Evolutionary conservation across 2,329 filamentous ascomycete genomes (phyloP), one percentile per base, ranked within the genome.

Genomic region (Hymenoscyphus fraxineus): DNA sequence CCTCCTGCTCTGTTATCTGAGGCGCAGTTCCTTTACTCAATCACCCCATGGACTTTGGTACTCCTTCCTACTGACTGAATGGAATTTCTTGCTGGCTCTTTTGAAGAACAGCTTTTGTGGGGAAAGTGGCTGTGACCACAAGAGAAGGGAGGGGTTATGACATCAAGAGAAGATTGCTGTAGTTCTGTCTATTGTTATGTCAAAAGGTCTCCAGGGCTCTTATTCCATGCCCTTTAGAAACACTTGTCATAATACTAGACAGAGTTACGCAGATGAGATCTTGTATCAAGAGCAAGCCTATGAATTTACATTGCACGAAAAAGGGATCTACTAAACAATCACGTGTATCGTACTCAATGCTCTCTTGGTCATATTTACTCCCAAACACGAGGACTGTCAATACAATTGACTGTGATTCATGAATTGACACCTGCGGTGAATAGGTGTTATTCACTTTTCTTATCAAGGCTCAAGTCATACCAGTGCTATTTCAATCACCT

Each of bases 261-360:
- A 27, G 47, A 22, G 19, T 27, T 27, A 27, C 47, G 35, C 35
- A 35, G 3, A 54, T 27, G 9, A 12, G 5, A 54, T 19, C 38
- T 54, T 19, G 32, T 59, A 19, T n/a, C 32, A 39, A 47, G 39
- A 54, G 32, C 55, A 57, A 55, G 22, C 32, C 15, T 47, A n/a
- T 19, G 32, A 1, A 57, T 40, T 9, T 31, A 44, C 32, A 35
- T 40, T 44, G 38, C 16, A 31, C n/a, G 16, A 44, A 59, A 16
- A 32, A 58, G n/a, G 56, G 41, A 60, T 35, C 41, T 51, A 44
- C 35, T 64, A 61, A 61, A 64, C 61, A 66, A 69, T 65, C 59
- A 62, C 38, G 66, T 27, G 32, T 41, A 39, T 41, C 19, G 19
- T 31, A 31, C 58, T 22, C 16, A 39, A 44, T 31, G 12, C 38